Evolutionary conservation across 2,329 filamentous ascomycete genomes (phyloP).

Genomic region (Nothophoma quercina): DNA sequence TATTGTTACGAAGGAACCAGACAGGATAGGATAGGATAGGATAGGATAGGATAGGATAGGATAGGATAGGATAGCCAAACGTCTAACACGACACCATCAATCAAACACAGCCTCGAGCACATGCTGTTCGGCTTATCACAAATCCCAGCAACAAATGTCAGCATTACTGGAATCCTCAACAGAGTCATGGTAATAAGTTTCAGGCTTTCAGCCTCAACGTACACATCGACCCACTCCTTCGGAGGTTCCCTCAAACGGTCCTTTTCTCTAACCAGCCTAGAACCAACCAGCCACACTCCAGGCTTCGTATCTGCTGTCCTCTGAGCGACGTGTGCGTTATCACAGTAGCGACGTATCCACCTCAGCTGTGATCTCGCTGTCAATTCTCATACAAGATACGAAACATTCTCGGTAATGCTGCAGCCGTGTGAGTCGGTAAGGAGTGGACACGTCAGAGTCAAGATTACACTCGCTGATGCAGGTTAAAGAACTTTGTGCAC

Average conservation of each 20-base stretch:
- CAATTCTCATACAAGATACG: conserved; percentile 1
- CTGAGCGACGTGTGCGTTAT: neutral
- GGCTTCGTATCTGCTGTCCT: neutral
- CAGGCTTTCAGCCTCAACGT: conserved; percentile 15
- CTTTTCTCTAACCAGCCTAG: conserved; percentile 7
- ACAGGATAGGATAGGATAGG: neutral
- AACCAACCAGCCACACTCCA: conserved; percentile 14
- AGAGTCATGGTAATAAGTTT: conserved; percentile 8
- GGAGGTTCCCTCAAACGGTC: conserved; percentile 9
- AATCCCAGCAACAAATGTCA: too few relatives aligned
- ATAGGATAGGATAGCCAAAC: conserved; percentile 1
- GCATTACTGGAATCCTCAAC: conserved; percentile 1
- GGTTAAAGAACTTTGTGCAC: too few relatives aligned
- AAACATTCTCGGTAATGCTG: neutral
- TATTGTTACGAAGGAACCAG: conserved; percentile 4
- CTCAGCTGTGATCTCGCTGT: too few relatives aligned
- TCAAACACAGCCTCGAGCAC: conserved; percentile 1
- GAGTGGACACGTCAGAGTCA: too few relatives aligned
- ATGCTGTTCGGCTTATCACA: conserved; percentile 1
- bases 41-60: neutral
- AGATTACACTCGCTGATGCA: too few relatives aligned
- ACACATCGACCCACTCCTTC: conserved; percentile 3
- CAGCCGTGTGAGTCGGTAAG: neutral
- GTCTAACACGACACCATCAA: neutral
- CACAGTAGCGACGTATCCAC: too few relatives aligned